A percentile compares a stretch with the other conserved stretches of the same genome.
Evolutionary conservation across 1,284 basidiomycete species (phyloP).

Genomic region (Ustilago cynodontis): DNA sequence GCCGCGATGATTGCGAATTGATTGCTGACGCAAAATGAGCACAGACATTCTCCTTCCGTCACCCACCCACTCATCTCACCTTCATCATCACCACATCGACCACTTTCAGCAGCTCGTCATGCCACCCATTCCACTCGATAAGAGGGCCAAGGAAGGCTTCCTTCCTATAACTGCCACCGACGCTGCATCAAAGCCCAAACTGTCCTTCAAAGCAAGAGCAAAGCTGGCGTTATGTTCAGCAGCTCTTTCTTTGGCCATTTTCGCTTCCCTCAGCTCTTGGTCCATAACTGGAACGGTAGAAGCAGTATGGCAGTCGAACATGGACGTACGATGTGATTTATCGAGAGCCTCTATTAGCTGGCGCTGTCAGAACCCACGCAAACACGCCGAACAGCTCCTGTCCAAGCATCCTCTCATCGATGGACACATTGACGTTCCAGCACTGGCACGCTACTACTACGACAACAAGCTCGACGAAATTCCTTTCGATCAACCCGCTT

Average conservation of each 20-base stretch:
- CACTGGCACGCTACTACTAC: constrained; percentile 34
- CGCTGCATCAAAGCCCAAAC: not conserved
- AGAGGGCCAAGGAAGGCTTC: constrained; percentile 9
- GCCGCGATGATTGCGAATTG: not conserved
- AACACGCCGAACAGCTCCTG: constrained; percentile 26
- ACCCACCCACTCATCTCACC: not conserved
- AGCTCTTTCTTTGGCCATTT: not conserved
- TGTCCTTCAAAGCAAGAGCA: not conserved
- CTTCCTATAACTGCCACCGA: constrained; percentile 2
- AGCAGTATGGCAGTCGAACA: not conserved
- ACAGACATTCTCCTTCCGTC: not conserved
- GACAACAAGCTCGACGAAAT: constrained; percentile 43
- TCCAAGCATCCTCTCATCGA: constrained; percentile 48
- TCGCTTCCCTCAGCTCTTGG: constrained; percentile 4
- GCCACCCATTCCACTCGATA: not conserved
- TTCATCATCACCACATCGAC: not conserved
- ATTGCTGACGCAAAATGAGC: not conserved
- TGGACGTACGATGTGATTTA: constrained; percentile 13
- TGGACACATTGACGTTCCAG: constrained; percentile 53
- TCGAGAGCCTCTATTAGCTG: not conserved
- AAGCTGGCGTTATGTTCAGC: not conserved
- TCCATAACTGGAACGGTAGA: not conserved
- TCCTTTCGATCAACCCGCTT: constrained; percentile 39
- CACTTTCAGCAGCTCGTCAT: not conserved
- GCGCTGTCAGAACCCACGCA: constrained; percentile 29